Percentiles rank a stretch among this genome's conserved stretches.
Evolutionary conservation across 345 rosid genomes (phyloP).

Genomic region (Streptanthus diversifolius): DNA sequence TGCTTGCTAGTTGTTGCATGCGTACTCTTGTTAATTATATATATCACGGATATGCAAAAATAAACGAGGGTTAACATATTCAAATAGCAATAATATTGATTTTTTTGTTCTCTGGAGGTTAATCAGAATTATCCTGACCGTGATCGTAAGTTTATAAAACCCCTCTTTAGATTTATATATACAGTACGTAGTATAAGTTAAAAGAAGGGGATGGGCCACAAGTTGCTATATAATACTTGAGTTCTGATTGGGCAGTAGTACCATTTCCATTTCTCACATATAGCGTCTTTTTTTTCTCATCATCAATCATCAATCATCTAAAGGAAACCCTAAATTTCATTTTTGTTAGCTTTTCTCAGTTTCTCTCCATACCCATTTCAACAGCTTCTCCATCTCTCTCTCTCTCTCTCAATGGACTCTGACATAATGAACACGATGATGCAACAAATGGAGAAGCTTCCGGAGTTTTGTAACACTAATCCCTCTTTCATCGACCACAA

Average conservation of each 20-base stretch:
- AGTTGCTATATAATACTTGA: constrained; percentile 50
- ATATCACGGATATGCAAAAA: neutral
- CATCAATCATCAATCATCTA: constrained; percentile 22
- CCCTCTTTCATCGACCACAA: constrained; percentile 21
- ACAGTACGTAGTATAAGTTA: neutral
- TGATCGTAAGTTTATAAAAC: neutral
- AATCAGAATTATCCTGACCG: neutral
- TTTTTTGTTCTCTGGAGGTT: neutral
- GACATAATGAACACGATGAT: constrained; percentile 54
- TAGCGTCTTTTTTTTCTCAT: constrained; percentile 31
- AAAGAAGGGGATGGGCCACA: constrained; percentile 36
- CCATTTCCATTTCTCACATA: constrained; percentile 23
- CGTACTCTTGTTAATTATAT: neutral
- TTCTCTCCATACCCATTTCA: constrained; percentile 26
- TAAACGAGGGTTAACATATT: too few species aligned
- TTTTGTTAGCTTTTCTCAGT: constrained; percentile 17
- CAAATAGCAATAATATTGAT: neutral
- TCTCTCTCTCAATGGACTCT: constrained; percentile 30
- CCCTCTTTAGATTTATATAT: neutral
- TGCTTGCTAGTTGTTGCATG: neutral
- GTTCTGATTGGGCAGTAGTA: constrained; percentile 35
- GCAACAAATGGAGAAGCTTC: constrained; percentile 67
- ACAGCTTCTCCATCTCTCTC: constrained; percentile 27
- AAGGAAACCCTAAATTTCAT: constrained; percentile 12
- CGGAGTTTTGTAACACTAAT: constrained; percentile 43